Conservation (phyloP, 495 filamentous ascomycete genomes). For the Collariella sp. region DNA sequence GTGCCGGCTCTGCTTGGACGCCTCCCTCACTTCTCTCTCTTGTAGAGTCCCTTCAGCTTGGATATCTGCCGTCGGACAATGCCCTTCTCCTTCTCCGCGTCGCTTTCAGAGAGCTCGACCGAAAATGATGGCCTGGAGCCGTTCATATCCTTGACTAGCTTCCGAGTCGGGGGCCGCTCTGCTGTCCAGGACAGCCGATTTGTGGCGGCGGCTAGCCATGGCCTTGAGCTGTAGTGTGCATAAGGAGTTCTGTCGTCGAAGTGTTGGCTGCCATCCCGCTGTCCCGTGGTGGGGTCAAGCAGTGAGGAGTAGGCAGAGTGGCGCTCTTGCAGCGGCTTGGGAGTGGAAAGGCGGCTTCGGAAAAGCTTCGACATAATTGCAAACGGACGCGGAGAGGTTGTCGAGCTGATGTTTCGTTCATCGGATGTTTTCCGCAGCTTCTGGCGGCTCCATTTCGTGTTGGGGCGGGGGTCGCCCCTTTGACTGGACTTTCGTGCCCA, state of each 20-base stretch:
- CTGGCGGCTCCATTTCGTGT: too few species aligned
- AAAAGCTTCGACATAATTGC: slow-evolving; percentile 20
- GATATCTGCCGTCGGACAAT: slow-evolving; percentile 21
- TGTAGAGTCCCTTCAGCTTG: slow-evolving; percentile 22
- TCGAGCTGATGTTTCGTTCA: neutral
- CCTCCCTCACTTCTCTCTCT: slow-evolving; percentile 15
- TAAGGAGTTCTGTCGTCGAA: neutral
- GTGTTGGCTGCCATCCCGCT: neutral
- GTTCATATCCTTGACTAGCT: slow-evolving; percentile 25
- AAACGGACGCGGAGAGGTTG: neutral
- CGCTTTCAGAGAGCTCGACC: slow-evolving; percentile 21
- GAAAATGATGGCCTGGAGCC: slow-evolving; percentile 23
- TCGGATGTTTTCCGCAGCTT: neutral
- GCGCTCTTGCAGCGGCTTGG: slow-evolving; percentile 2
- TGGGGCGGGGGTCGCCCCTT: neutral
- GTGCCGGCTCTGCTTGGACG: neutral
- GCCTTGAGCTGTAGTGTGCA: slow-evolving; percentile 4
- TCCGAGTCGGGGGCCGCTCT: slow-evolving; percentile 22
- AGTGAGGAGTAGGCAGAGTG: slow-evolving; percentile 23
- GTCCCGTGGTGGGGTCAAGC: slow-evolving; percentile 10
- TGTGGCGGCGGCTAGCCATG: slow-evolving; percentile 21
- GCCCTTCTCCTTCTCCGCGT: slow-evolving; percentile 21
- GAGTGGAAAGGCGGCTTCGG: slow-evolving; percentile 3
- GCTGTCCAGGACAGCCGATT: slow-evolving; percentile 13
- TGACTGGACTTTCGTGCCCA: too few species aligned